Base-by-base conservation (phyloP, 371 early-diverging fungal genomes). In the Lichtheimia ornata region DNA sequence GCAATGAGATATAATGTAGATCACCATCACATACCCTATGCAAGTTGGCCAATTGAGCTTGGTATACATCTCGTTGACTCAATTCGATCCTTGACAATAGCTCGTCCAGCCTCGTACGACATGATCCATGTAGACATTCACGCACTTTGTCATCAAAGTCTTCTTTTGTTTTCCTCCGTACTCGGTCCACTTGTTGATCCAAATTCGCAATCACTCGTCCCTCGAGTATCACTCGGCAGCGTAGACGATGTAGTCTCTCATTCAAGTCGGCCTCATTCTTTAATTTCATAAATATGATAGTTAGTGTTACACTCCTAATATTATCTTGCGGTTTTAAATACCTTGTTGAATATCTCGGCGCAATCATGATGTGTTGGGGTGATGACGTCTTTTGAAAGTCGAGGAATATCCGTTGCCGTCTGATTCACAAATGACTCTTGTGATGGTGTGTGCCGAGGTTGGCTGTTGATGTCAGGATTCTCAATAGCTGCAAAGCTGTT, bases 131-230 rank as follows among this genome's bases (percentile, higher is more conserved):
- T 47, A 22, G 0, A 47, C 47, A 47, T n/a, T 18, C 47, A 22
- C 17, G n/a, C 11, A 47, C 11, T 13, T 1, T 47, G 4, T 47
- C 47, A 11, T 47, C 47, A 47, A 47, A 47, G 5, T 0, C 22
- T 1, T 47, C 47, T 6, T 47, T 5, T 22, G n/a, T 22, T 6
- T 47, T 18, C 11, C 47, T 47, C 5, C 47, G 22, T 47, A 47
- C 22, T 0, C 47, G 47, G 0, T 47, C 47, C 0, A 47, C 22
- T 47, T 47, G 47, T n/a, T 47, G 18, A 17, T 47, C 47, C 18
- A 47, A 22, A 22, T 47, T 47, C 22, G 47, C 22, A 18, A 47
- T 47, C 17, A 47, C 47, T 47, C 47, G 47, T 47, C 22, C 47
- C 47, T 47, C 18, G 47, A 47, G 6, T 17, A 47, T 22, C 18